A percentile compares a stretch with the other conserved stretches of the same genome.
Evolutionary conservation across 345 rosid genomes (phyloP).

Genomic region (Boechera retrofracta): DNA sequence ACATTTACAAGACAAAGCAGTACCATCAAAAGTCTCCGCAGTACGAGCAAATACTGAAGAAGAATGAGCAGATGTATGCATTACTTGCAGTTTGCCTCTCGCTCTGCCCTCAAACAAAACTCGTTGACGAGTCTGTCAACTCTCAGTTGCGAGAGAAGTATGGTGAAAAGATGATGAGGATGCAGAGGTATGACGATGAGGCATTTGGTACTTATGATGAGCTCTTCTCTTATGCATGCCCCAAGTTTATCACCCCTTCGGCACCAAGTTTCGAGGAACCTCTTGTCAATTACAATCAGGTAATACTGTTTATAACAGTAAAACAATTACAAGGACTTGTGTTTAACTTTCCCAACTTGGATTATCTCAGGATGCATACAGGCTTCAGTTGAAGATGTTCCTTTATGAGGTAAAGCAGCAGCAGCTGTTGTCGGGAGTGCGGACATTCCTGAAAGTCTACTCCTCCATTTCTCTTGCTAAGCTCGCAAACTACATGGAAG

Average conservation of each 20-base stretch:
- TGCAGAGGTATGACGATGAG: conserved; percentile 94
- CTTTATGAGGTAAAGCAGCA: conserved; percentile 97
- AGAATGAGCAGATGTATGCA: conserved; percentile 99
- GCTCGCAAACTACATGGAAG: conserved; percentile 94
- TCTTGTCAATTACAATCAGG: conserved; percentile 95
- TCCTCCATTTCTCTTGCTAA: conserved; percentile 82
- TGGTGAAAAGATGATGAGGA: conserved; percentile 95
- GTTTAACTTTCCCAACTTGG: neutral
- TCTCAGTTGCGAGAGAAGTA: conserved; percentile 90
- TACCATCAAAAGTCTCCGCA: conserved; percentile 92
- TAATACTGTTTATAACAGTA: conserved; percentile 21
- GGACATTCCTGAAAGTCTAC: conserved; percentile 89
- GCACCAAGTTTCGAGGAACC: conserved; percentile 96
- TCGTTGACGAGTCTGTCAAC: conserved; percentile 90
- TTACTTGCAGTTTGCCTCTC: conserved; percentile 82
- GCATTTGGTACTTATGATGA: conserved; percentile 80
- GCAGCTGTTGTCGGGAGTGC: conserved; percentile 74
- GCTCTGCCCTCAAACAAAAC: conserved; percentile 91
- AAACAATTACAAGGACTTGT: conserved; percentile 5
- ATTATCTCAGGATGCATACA: conserved; percentile 82
- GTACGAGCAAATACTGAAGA: conserved; percentile 93
- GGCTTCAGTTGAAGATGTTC: conserved; percentile 92
- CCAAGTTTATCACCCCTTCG: conserved; percentile 96
- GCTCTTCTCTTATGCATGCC: conserved; percentile 84
- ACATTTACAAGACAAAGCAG: conserved; percentile 94